Evolutionary conservation across 2,329 filamentous ascomycete genomes (phyloP), one percentile per base, ranked within the genome.

Genomic region (Aureobasidium melanogenum): DNA sequence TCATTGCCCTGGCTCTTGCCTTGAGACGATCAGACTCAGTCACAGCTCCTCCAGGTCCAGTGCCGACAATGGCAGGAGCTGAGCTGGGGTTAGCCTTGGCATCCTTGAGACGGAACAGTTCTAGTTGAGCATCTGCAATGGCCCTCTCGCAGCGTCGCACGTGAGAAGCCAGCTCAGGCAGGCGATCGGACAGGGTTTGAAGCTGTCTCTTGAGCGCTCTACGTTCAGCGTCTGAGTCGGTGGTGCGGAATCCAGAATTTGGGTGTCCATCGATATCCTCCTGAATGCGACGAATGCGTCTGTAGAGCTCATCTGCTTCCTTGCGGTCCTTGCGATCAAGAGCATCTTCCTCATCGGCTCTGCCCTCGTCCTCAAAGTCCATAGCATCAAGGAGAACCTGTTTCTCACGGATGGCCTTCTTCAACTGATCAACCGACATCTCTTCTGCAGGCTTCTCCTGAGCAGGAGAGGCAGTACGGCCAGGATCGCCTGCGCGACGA

Each of bases 21-120:
- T 97, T 97, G 66, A 97, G 84, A 59, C 93, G 86, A 75, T 99
- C 94, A 3, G 91, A 88, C 75, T 99, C 94, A 0, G 94, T 99
- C 44, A 99, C 85, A 47, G 85, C 77, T 57, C 94, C 94, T 46
- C 93, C 93, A 62, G 92, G 93, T 10, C 94, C 94, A 64, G 93
- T 97, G 48, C 94, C 94, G 63, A 97, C 84, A 65, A 99, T 91
- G 32, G 86, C 82, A 22, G 88, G 81, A 10, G 90, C 87, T 70
- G 88, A 90, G 65, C 86, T 83, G 3, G 94, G 94, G 71, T 97
- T 84, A 2, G 89, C 89, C 74, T 97, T 97, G 63, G 92, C 91
- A 74, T 99, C 94, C 72, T 86, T 92, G 63, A 97, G 78, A 63
- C 93, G 88, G 83, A 99, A 99, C 1, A 99, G 80, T 73, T 99